Percentiles rank a stretch among this genome's conserved stretches.
These are phyloP conservation scores for Trypanosoma platydactyli DNA, from an alignment of 208 protist species.

Conservation along the genomic window DNA sequence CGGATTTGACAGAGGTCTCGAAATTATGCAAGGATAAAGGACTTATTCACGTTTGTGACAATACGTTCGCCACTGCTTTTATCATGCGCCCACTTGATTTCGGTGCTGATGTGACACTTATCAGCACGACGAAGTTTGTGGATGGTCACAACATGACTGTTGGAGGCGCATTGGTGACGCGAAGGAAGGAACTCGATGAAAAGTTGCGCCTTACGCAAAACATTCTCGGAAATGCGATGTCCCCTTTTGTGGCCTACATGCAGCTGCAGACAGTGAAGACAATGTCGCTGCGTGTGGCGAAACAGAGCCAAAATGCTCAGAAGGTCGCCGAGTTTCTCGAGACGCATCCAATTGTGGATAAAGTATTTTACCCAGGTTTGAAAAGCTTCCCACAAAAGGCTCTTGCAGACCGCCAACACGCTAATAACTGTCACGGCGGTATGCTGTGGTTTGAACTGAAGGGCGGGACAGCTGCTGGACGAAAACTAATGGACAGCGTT, in stretches of 20 bases:
- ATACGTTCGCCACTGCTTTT: slow-evolving; percentile 96
- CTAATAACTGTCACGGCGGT: slow-evolving; percentile 74
- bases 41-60: slow-evolving; percentile 94
- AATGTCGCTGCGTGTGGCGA: slow-evolving; percentile 91
- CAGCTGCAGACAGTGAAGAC: slow-evolving; percentile 96
- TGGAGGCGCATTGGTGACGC: slow-evolving; percentile 83
- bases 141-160: slow-evolving; percentile 97
- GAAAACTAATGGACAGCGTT: slow-evolving; percentile 83
- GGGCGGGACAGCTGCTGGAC: slow-evolving; percentile 66
- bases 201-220: slow-evolving; percentile 94
- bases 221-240: slow-evolving; percentile 92
- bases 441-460: slow-evolving; percentile 95
- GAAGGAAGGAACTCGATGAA: slow-evolving; percentile 76
- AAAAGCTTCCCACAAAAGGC: slow-evolving; percentile 93
- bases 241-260: slow-evolving; percentile 93
- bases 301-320: slow-evolving; percentile 92
- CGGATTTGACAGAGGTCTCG: slow-evolving; percentile 89
- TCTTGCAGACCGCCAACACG: slow-evolving; percentile 92
- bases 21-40: slow-evolving; percentile 76
- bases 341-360: slow-evolving; percentile 79
- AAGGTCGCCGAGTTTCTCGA: slow-evolving; percentile 89
- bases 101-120: slow-evolving; percentile 96
- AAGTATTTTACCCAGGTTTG: slow-evolving; percentile 93
- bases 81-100: slow-evolving; percentile 94
- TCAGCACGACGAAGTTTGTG: slow-evolving; percentile 97